Conservation (phyloP, 2,329 filamentous ascomycete species). For the Colletotrichum lentis region DNA sequence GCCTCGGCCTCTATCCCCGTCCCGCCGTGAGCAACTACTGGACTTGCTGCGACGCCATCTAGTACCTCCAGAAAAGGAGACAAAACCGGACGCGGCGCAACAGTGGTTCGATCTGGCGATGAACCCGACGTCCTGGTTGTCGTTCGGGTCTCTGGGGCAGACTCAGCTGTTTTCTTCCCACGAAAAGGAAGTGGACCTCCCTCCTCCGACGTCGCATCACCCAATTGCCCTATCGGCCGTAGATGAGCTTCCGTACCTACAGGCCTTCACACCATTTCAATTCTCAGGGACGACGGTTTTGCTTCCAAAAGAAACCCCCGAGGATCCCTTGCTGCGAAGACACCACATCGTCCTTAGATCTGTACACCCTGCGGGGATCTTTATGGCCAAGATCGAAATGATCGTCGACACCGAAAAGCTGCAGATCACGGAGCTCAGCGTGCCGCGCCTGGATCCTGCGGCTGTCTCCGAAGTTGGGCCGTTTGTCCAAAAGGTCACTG, state of each 20-base stretch:
- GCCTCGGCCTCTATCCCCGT: slow-evolving; percentile 42
- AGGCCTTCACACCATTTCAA: slow-evolving; percentile 73
- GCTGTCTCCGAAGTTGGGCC: slow-evolving; percentile 66
- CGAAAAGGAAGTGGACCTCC: slow-evolving; percentile 47
- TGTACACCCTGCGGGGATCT: slow-evolving; percentile 59
- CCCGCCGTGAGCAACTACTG: slow-evolving; percentile 51
- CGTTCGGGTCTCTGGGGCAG: slow-evolving; percentile 54
- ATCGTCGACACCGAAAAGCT: slow-evolving; percentile 63
- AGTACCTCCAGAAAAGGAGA: slow-evolving; percentile 48
- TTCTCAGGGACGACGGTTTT: slow-evolving; percentile 64
- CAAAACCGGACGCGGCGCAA: slow-evolving; percentile 46
- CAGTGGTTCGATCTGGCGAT: slow-evolving; percentile 58
- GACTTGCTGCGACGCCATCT: slow-evolving; percentile 54
- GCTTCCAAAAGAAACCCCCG: slow-evolving; percentile 47
- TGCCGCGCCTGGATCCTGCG: slow-evolving; percentile 64
- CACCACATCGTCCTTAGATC: slow-evolving; percentile 65
- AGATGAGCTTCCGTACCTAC: slow-evolving; percentile 73
- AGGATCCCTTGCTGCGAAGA: slow-evolving; percentile 56
- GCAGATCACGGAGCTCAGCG: slow-evolving; percentile 60
- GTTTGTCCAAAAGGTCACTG: slow-evolving; percentile 57
- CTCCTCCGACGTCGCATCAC: slow-evolving; percentile 67
- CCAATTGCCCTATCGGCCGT: slow-evolving; percentile 68
- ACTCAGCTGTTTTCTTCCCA: slow-evolving; percentile 39
- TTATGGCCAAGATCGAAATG: slow-evolving; percentile 66
- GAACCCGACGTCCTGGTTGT: slow-evolving; percentile 61